A percentile compares a stretch with the other conserved stretches of the same genome.
phyloP scores from a whole-genome alignment of 257 asterid genomes.

The Jaltomata sinuosa region DNA sequence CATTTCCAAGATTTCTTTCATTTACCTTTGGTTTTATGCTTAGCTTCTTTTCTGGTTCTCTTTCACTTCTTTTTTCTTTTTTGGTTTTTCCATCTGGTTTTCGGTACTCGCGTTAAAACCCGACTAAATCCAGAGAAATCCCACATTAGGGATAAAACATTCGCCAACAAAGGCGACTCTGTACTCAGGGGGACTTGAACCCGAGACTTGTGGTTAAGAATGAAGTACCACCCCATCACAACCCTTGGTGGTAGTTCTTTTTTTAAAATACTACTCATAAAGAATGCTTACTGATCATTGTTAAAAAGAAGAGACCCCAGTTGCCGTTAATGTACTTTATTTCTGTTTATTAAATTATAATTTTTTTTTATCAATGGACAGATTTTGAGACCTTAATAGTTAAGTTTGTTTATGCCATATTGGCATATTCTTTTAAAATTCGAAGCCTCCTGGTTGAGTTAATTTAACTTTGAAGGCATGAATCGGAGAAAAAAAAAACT shows the following conservation, averaged over 20 bases:
- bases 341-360: background rate
- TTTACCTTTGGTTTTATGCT: slow-evolving; percentile 28
- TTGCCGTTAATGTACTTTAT: background rate
- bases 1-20: slow-evolving; percentile 21
- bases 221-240: too few relatives aligned
- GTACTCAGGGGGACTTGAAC: too few relatives aligned
- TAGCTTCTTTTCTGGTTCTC: slow-evolving; percentile 13
- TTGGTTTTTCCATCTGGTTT: too few relatives aligned
- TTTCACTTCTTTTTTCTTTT: background rate
- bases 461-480: background rate
- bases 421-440: background rate
- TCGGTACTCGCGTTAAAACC: too few relatives aligned
- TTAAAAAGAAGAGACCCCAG: slow-evolving; percentile 43
- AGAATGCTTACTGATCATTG: slow-evolving; percentile 12
- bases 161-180: too few relatives aligned
- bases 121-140: too few relatives aligned
- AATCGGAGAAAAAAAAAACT: background rate
- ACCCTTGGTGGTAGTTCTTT: too few relatives aligned
- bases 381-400: background rate
- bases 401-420: background rate
- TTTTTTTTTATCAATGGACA: background rate
- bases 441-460: background rate
- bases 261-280: background rate
- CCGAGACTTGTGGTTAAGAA: too few relatives aligned
- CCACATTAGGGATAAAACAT: too few relatives aligned